Percentiles rank a stretch among this genome's conserved stretches.
Evolutionary conservation across 306 rosid genomes (phyloP).

Genomic region (Spatholobus suberectus): DNA sequence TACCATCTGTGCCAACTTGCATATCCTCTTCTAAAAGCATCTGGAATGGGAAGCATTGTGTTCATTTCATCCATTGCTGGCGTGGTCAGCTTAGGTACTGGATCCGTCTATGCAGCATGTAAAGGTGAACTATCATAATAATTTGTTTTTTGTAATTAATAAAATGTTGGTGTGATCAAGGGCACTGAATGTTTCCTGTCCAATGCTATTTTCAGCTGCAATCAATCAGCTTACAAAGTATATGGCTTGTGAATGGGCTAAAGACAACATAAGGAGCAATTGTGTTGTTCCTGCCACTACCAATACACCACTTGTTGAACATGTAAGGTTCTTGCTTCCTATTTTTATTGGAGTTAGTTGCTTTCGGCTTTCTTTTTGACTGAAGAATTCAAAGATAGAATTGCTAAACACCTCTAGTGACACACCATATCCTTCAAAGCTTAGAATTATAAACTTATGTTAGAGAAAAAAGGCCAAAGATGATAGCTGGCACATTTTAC

Average conservation of each 20-base stretch:
- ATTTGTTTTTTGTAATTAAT: neutral
- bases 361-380: conserved; percentile 6
- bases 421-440: neutral
- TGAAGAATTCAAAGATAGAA: neutral
- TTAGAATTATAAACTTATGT: neutral
- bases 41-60: conserved; percentile 84
- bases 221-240: conserved; percentile 80
- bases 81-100: conserved; percentile 53
- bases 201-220: conserved; percentile 68
- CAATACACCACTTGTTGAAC: conserved; percentile 68
- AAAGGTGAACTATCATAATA: conserved; percentile 59
- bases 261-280: conserved; percentile 82
- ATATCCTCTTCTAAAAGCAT: conserved; percentile 79
- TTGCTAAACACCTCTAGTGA: neutral
- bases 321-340: conserved; percentile 54
- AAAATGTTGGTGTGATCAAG: conserved; percentile 3
- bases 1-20: conserved; percentile 77
- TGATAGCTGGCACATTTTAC: neutral
- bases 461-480: neutral
- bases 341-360: conserved; percentile 9
- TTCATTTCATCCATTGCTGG: conserved; percentile 85
- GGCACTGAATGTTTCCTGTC: conserved; percentile 9
- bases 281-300: conserved; percentile 85
- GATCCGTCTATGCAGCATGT: conserved; percentile 74
- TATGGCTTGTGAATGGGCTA: conserved; percentile 95